phyloP scores from a whole-genome alignment of 2,329 filamentous ascomycete genomes.

The Cladophialophora carrionii region DNA sequence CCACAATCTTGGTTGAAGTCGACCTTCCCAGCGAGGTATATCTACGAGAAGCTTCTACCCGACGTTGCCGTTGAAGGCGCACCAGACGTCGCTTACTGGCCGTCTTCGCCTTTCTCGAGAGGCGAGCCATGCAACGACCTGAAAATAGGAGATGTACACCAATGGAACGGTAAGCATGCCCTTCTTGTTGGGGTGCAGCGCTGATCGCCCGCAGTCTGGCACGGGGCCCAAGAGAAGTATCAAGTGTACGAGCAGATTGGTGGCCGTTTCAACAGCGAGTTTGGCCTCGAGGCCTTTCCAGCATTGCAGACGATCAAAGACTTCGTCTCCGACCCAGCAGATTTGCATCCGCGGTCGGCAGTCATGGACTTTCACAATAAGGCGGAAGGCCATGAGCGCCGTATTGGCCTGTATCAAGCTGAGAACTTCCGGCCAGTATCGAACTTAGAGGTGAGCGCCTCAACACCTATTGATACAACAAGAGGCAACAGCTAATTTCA shows the following conservation, averaged over 20 bases:
- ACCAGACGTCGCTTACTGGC: conserved; percentile 7
- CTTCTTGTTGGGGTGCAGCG: neutral
- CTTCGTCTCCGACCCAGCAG: neutral
- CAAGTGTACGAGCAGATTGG: conserved; percentile 6
- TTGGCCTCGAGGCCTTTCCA: conserved; percentile 8
- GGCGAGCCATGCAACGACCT: conserved; percentile 4
- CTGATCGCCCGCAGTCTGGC: neutral
- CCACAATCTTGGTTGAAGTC: conserved; percentile 74
- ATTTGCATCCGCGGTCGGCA: neutral
- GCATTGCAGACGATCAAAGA: conserved; percentile 1
- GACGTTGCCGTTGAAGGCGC: conserved; percentile 63
- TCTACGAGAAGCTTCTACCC: conserved; percentile 86
- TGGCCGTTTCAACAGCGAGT: conserved; percentile 9
- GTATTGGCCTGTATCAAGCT: conserved; percentile 82
- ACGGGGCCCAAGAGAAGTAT: neutral
- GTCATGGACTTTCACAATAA: conserved; percentile 12
- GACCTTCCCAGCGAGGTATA: conserved; percentile 88
- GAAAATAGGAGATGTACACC: conserved; percentile 10
- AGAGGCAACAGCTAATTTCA: neutral
- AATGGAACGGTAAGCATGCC: conserved; percentile 8
- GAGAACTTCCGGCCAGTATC: conserved; percentile 71
- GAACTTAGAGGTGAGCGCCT: neutral
- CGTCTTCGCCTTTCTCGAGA: neutral
- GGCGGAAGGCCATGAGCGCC: conserved; percentile 70
- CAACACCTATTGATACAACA: neutral